A percentile compares a stretch with the other conserved stretches of the same genome.
Evolutionary conservation across 2,329 filamentous ascomycete genomes (phyloP).

Genomic region (Tricladium varicosporioides): DNA sequence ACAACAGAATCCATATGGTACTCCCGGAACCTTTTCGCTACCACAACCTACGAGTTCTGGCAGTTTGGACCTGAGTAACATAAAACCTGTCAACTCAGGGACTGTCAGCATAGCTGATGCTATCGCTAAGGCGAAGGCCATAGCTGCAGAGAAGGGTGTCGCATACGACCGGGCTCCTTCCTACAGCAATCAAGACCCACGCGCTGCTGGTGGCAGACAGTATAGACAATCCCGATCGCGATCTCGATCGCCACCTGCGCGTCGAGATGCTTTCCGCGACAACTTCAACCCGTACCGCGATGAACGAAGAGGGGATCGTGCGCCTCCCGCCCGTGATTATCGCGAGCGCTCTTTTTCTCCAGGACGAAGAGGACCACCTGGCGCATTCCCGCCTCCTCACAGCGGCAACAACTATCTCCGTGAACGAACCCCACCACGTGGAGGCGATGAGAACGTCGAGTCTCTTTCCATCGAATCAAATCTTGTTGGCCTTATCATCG

Average conservation of each 20-base stretch:
- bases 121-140: conserved; percentile 79
- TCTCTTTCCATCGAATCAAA: conserved; percentile 84
- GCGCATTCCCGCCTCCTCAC: conserved; percentile 60
- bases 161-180: conserved; percentile 55
- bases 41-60: conserved; percentile 66
- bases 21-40: conserved; percentile 37
- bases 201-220: conserved; percentile 49
- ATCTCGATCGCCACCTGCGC: conserved; percentile 69
- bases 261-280: conserved; percentile 70
- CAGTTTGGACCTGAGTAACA: conserved; percentile 75
- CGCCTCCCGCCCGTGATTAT: conserved; percentile 50
- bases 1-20: conserved; percentile 41
- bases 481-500: conserved; percentile 87
- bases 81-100: conserved; percentile 76
- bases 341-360: conserved; percentile 74
- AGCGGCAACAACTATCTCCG: conserved; percentile 45
- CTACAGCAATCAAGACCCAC: conserved; percentile 40
- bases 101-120: conserved; percentile 82
- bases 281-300: conserved; percentile 82
- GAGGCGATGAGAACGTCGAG: conserved; percentile 65
- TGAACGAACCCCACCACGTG: conserved; percentile 57
- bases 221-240: conserved; percentile 64
- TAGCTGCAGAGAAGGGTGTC: conserved; percentile 76
- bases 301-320: conserved; percentile 70
- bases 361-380: conserved; percentile 46